Conservation (phyloP, 208 protist species). For the Crithidia brevicula region DNA sequence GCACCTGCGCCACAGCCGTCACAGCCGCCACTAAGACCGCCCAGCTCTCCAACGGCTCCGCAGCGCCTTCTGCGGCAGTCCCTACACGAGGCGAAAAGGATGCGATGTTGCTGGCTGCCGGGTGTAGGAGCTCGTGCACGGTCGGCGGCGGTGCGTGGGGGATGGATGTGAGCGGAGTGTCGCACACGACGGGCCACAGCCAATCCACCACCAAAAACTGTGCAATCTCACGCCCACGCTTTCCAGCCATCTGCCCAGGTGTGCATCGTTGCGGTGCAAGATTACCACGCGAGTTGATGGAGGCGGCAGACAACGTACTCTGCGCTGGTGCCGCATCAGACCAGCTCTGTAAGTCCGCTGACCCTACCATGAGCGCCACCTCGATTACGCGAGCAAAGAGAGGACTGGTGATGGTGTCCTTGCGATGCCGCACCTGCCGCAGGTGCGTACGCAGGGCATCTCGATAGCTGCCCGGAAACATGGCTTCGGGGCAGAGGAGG, state of each 20-base stretch:
- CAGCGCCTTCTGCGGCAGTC: not conserved
- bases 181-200: conserved; percentile 35
- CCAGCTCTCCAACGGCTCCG: conserved; percentile 12
- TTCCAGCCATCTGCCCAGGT: not conserved
- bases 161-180: not conserved
- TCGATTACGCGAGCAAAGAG: conserved; percentile 56
- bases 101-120: not conserved
- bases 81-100: not conserved
- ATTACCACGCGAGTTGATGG: too few relatives aligned
- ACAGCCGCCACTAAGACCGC: conserved; percentile 27
- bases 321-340: not conserved
- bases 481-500: conserved; percentile 18
- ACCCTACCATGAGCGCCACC: conserved; percentile 30
- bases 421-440: conserved; percentile 28
- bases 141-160: not conserved
- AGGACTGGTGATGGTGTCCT: conserved; percentile 44
- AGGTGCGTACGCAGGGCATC: conserved; percentile 26
- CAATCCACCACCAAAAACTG: conserved; percentile 16
- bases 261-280: too few relatives aligned
- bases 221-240: conserved; percentile 20
- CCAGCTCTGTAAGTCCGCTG: not conserved
- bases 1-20: conserved; percentile 22
- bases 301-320: not conserved
- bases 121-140: not conserved
- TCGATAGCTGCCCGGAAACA: conserved; percentile 24